Base-by-base conservation (phyloP, 2,329 filamentous ascomycete genomes). In the Nemania sp. region DNA sequence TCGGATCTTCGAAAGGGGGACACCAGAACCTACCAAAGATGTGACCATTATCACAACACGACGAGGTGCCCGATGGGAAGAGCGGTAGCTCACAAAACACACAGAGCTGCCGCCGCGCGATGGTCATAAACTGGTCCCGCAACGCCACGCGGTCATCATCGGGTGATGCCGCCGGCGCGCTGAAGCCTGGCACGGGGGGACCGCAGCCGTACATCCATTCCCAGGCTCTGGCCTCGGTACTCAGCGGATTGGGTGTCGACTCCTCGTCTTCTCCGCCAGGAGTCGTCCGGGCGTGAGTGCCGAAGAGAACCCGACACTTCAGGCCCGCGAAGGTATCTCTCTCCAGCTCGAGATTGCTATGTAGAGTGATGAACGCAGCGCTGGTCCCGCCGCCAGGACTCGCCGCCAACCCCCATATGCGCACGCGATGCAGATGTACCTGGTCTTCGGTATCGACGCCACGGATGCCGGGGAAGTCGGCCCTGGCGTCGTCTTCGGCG, bases 121-220 rank as follows among this genome's bases (percentile, higher is more conserved):
- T 70, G 0, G 70, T 61, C n/a, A 60, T 66, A 59, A 84, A 81
- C 18, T 79, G 73, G 13, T 72, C 71, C 15, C 71, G 71, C 11
- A 83, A 50, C 0, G 62, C 63, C 2, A 7, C 56, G 13, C 57
- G 53, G 21, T 58, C 49, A 18, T 65, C 35, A 51, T 63, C 43
- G 17, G 10, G 51, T 45, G 9, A 43, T 40, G 12, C 34, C 11
- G 45, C 32, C 3, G 46, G 52, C 4, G 47, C 46, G 34, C 58
- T 58, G 3, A 79, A 74, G 3, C 79, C 81, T 0, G 78, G 74
- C 2, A 84, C 79, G 1, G 77, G 74, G 0, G 76, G 73, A 0
- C 81, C 81, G n/a, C 74, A 74, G 17, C 82, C 83, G 66, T 87
- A 86, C 80, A 86, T 83, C 78, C 81, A 84, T 62, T 86, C 81